These are phyloP conservation scores for Ceratocystis lukuohia DNA, from an alignment of 2,329 filamentous ascomycete genomes.

Conservation along the genomic window DNA sequence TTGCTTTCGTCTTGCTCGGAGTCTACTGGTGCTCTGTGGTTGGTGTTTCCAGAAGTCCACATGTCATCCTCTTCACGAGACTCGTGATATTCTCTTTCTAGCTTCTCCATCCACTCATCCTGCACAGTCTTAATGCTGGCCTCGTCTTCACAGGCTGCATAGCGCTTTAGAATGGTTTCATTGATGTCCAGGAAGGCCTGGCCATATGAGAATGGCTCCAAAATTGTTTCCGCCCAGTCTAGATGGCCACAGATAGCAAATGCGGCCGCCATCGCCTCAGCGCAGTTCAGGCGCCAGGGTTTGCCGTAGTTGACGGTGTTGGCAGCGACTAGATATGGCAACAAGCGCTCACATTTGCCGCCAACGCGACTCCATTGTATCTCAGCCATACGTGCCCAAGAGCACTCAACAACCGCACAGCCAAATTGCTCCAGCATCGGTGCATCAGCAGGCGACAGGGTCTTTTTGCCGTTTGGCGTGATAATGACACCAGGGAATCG, in stretches of 20 bases:
- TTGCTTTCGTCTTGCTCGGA: constrained; percentile 44
- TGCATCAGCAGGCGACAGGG: constrained; percentile 70
- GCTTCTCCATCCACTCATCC: constrained; percentile 72
- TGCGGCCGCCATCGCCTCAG: constrained; percentile 82
- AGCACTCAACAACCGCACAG: constrained; percentile 92
- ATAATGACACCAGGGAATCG: constrained; percentile 87
- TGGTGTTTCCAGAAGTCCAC: constrained; percentile 86
- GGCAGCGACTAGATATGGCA: constrained; percentile 91
- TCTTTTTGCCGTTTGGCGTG: constrained; percentile 80
- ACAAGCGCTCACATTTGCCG: constrained; percentile 76
- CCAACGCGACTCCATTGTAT: constrained; percentile 85
- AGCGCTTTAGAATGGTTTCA: constrained; percentile 62
- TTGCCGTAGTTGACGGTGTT: constrained; percentile 97
- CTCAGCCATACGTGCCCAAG: constrained; percentile 85
- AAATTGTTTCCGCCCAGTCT: constrained; percentile 78
- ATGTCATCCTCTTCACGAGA: constrained; percentile 64
- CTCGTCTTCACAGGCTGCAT: constrained; percentile 71
- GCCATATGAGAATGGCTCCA: constrained; percentile 81
- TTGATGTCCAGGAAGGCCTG: constrained; percentile 86
- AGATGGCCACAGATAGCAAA: constrained; percentile 85
- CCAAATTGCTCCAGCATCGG: constrained; percentile 76
- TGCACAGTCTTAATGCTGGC: constrained; percentile 73
- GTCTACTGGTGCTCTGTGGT: constrained; percentile 43
- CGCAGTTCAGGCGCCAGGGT: constrained; percentile 90
- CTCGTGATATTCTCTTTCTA: constrained; percentile 80